Evolutionary conservation across 1,284 basidiomycete species (phyloP), one percentile per base, ranked within the genome.

Genomic region (Taiwanofungus camphoratus): DNA sequence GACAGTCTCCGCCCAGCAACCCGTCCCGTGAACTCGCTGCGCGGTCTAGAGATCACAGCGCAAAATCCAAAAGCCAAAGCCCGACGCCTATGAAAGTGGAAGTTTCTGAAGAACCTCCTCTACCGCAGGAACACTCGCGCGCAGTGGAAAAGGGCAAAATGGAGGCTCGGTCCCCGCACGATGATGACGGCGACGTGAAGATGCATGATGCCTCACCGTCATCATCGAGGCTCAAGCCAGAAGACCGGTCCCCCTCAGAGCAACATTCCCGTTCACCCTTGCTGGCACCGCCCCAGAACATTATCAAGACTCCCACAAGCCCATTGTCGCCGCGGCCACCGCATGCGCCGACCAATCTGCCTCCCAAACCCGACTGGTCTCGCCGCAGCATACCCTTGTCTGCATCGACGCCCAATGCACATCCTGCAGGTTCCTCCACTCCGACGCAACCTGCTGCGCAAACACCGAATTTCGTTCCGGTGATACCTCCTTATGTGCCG

Each of bases 161-260:
- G 26, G 26, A n/a, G 23, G 27, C 15, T 6, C 15, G 1, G 12
- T 6, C 37, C 11, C 23, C n/a, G 13, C 44, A 26, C 4, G 53
- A 57, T 34, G 52, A 49, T 5, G 54, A 57, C 23, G 45, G 59
- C 30, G 46, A 44, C 22, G 53, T 53, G 52, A 44, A 45, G n/a
- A 49, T 48, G 29, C 37, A 26, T 15, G 30, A 21, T 15, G 31
- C 41, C 23, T 27, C 39, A 15, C 18, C 36, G 13, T 5, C 11
- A 7, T 16, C 16, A n/a, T n/a, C 22, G 33, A 24, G 4, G 12
- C 29, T 33, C n/a, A 39, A 27, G 4, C 20, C 29, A 4, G 26
- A 29, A 29, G 26, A n/a, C n/a, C 9, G 26, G n/a, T 29, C 26
- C n/a, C 9, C 26, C 26, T n/a, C 26, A n/a, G 9, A 29, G n/a